Base-by-base conservation (phyloP, 306 rosid genomes). In the Lathyrus aphaca region DNA sequence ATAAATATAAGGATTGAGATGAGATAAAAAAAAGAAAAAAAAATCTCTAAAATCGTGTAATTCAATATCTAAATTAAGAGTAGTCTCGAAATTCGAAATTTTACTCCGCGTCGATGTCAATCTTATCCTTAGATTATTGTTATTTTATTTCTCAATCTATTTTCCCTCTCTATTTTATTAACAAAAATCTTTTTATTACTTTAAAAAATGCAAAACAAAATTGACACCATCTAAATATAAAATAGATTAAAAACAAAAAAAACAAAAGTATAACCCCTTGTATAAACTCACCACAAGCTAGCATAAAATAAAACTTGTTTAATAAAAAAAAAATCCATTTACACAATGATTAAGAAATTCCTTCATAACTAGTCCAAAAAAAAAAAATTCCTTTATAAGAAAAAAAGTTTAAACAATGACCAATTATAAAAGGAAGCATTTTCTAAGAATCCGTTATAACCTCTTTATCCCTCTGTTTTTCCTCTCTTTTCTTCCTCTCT, bases 391-490 rank as follows among this genome's bases (percentile, higher is more conserved):
- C 27, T 49, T 17, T 55, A 55, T 55, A 55, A 55, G 62, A 25
- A 55, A 54, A 49, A 55, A 55, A 5, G 11, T 13, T 56, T 56
- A 56, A 56, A 56, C n/a, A 27, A 27, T 27, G 18, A 27, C 62
- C 62, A 27, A 56, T 56, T 56, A 81, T 68, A 77, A 70, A 68
- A 13, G 38, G 71, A 82, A 40, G 57, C 73, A 53, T 72, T 74
- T 78, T 76, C 66, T 42, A 53, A 35, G 49, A 64, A 35, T 65
- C 49, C 48, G 13, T 21, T 60, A 46, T 48, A 55, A 82, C 4
- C 35, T 49, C 8, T 55, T 46, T 73, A 39, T 59, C 30, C 10
- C 61, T 65, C 43, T 54, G 10, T 72, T 71, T 71, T 71, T 32
- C 37, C 35, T 30, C 35, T 30, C 71, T 17, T 61, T 27, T 68